Base-by-base conservation (phyloP, 208 protist genomes). In the Acanthamoeba sp. region DNA sequence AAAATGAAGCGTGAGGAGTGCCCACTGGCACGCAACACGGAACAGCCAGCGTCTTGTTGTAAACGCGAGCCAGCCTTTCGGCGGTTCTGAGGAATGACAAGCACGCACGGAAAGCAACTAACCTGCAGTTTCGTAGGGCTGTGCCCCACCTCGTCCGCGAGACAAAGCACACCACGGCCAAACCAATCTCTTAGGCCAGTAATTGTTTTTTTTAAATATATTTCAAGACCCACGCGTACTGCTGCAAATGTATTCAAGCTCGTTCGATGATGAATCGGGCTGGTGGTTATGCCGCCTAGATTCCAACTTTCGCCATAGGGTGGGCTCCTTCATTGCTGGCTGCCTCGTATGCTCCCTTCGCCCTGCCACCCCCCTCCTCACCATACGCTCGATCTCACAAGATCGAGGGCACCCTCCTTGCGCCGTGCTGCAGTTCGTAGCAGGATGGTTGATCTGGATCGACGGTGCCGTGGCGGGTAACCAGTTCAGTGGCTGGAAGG, bases 361-460 rank as follows among this genome's bases (percentile, higher is more conserved):
- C n/a, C n/a, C n/a, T n/a, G n/a, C 34, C 64, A 0, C 6, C 22
- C n/a, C 16, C 34, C n/a, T 73, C 38, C 34, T 73, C n/a, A 36
- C 3, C 20, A 9, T 20, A 16, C 18, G 0, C 16, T 80, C 12
- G 22, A 34, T 9, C 1, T 36, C 16, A 29, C 9, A 27, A 62
- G 55, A 76, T 38, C 7, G 66, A 42, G 0, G n/a, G 9, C 12
- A 9, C 45, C 45, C 10, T 20, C 18, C 32, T 73, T 1, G 10
- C 16, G 34, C 4, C 1, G n/a, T 32, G 4, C 34, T 73, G 2
- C 80, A 88, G 80, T 88, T 88, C 29, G 48, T 62, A 22, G 80
- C 80, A 29, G 80, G 48, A 20, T 88, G 80, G 80, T 29, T 88
- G 45, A 88, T 88, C 36, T 88, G 80, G 80, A 88, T 88, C 52